These are phyloP conservation scores for Wickerhamia fluorescens DNA, from an alignment of 805 yeast genomes.

Conservation along the genomic window DNA sequence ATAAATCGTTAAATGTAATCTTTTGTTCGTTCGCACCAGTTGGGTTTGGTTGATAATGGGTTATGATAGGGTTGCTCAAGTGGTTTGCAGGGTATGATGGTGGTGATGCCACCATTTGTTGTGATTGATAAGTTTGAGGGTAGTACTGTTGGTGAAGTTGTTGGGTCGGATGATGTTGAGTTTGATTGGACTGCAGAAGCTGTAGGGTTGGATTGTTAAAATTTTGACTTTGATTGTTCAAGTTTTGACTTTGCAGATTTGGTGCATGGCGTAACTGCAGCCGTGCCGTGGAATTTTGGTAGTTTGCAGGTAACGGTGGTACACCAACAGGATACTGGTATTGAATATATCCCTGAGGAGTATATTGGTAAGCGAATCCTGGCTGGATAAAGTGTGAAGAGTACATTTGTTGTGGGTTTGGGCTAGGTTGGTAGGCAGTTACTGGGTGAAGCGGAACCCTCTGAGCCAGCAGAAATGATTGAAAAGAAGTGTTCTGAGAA, in stretches of 20 bases:
- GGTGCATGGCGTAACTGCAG: too few relatives aligned
- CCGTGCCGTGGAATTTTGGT: too few relatives aligned
- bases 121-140: slow-evolving; percentile 5
- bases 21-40: slow-evolving; percentile 21
- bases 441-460: background rate
- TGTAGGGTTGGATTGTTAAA: too few relatives aligned
- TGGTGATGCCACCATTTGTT: too few relatives aligned
- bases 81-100: slow-evolving; percentile 5
- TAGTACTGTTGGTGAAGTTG: too few relatives aligned
- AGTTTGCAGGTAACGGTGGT: too few relatives aligned
- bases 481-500: slow-evolving; percentile 1
- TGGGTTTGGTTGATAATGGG: slow-evolving; percentile 6
- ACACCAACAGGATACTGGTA: too few relatives aligned
- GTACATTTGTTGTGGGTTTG: slow-evolving; percentile 1
- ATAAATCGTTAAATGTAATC: slow-evolving; percentile 34
- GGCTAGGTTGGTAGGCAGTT: background rate
- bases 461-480: background rate
- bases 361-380: slow-evolving; percentile 24
- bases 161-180: too few relatives aligned
- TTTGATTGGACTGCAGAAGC: too few relatives aligned
- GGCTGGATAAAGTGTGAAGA: slow-evolving; percentile 16
- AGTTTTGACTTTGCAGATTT: too few relatives aligned
- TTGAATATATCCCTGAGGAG: slow-evolving; percentile 27
- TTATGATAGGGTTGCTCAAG: slow-evolving; percentile 4
- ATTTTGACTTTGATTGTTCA: too few relatives aligned